These are phyloP conservation scores for Trametes sp. DNA, from an alignment of 1,284 basidiomycete species.

Conservation along the genomic window DNA sequence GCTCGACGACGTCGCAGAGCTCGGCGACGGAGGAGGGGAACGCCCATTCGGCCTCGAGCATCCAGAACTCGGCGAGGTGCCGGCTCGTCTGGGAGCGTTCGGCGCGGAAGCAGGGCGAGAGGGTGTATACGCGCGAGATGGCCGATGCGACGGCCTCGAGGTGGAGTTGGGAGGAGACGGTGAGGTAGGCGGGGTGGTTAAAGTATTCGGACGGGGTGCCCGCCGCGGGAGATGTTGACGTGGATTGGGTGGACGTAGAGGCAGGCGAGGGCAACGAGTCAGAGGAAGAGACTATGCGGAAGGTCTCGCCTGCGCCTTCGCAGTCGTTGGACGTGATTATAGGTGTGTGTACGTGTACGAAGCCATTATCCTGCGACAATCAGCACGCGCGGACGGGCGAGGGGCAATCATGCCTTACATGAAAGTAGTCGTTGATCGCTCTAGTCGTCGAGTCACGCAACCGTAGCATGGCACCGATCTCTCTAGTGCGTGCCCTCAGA, in stretches of 20 bases:
- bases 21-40: constrained; percentile 60
- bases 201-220: constrained; percentile 63
- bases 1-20: constrained; percentile 79
- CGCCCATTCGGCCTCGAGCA: constrained; percentile 94
- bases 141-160: constrained; percentile 88
- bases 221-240: constrained; percentile 14
- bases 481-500: constrained; percentile 80
- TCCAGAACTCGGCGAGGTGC: constrained; percentile 99
- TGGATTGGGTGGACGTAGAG: constrained; percentile 29
- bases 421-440: constrained; percentile 68
- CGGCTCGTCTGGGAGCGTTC: constrained; percentile 88
- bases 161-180: constrained; percentile 95
- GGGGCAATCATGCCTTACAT: constrained; percentile 53
- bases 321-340: constrained; percentile 93
- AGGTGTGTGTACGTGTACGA: constrained; percentile 84
- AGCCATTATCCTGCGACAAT: constrained; percentile 68
- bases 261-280: constrained; percentile 29
- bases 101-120: constrained; percentile 93
- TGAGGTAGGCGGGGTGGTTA: constrained; percentile 82
- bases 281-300: constrained; percentile 63
- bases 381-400: constrained; percentile 7
- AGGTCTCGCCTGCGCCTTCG: constrained; percentile 97
- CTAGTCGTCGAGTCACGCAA: constrained; percentile 67
- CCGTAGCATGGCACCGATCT: constrained; percentile 77
- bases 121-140: constrained; percentile 86